phyloP scores from a whole-genome alignment of 2,329 filamentous ascomycete genomes.

The Onygenales sp. region DNA sequence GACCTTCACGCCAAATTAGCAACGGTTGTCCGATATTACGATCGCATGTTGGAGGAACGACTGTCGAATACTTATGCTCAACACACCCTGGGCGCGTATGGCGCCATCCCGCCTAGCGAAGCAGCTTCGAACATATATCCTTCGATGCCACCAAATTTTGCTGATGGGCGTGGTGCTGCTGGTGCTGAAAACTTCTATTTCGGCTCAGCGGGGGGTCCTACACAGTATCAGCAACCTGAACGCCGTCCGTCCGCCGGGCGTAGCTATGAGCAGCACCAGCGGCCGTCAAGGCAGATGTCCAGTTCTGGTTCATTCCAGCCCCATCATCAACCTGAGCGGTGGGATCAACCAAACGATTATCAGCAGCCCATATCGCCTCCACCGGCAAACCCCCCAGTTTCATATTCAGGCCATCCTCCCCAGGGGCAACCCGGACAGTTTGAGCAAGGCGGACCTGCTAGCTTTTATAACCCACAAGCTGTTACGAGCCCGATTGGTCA shows the following conservation, averaged over 20 bases:
- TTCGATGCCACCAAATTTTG: slow-evolving; percentile 49
- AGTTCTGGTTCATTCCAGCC: slow-evolving; percentile 15
- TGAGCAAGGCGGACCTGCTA: slow-evolving; percentile 5
- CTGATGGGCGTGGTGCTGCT: slow-evolving; percentile 43
- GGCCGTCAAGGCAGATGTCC: slow-evolving; percentile 8
- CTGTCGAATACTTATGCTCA: slow-evolving; percentile 88
- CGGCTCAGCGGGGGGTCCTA: slow-evolving; percentile 46
- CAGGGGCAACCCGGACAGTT: background rate
- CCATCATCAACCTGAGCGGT: slow-evolving; percentile 4
- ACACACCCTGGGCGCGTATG: slow-evolving; percentile 59
- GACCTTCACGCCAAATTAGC: slow-evolving; percentile 93
- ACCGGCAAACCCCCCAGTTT: slow-evolving; percentile 5
- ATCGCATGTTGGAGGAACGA: slow-evolving; percentile 93
- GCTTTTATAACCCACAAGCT: slow-evolving; percentile 1
- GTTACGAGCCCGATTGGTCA: background rate
- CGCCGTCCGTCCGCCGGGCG: slow-evolving; percentile 3
- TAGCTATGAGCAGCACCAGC: background rate
- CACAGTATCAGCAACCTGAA: slow-evolving; percentile 38
- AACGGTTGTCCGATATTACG: slow-evolving; percentile 93
- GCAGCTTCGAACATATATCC: slow-evolving; percentile 59
- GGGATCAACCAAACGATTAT: slow-evolving; percentile 9
- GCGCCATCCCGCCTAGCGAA: slow-evolving; percentile 33
- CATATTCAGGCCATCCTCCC: slow-evolving; percentile 4
- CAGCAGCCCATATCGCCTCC: slow-evolving; percentile 16
- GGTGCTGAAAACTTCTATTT: slow-evolving; percentile 76